These are phyloP conservation scores for Danielia oregonensis DNA, from an alignment of 805 yeast genomes.

Conservation along the genomic window DNA sequence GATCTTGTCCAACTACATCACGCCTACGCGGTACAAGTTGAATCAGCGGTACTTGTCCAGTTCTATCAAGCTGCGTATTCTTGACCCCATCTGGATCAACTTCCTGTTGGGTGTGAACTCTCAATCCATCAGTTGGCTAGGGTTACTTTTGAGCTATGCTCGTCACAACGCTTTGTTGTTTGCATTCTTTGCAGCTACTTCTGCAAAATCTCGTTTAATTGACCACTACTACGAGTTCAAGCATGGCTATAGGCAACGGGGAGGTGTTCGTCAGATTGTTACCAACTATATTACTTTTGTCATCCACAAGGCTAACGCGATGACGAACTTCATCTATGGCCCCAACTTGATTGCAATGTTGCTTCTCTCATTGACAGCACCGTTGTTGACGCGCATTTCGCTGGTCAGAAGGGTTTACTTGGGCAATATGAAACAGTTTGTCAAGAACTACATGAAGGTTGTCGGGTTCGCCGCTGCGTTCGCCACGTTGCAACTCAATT, in stretches of 20 bases:
- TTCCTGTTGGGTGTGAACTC: conserved; percentile 26
- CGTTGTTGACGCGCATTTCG: conserved; percentile 18
- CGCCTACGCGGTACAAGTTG: conserved; percentile 34
- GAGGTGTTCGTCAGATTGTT: not conserved
- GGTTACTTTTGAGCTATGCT: conserved; percentile 24
- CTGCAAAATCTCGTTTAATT: conserved; percentile 8
- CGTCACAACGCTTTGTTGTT: conserved; percentile 22
- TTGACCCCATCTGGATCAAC: conserved; percentile 42
- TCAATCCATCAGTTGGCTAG: conserved; percentile 26
- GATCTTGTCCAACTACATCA: conserved; percentile 36
- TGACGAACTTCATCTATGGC: conserved; percentile 31
- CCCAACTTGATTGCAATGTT: conserved; percentile 36
- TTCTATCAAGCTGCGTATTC: conserved; percentile 25
- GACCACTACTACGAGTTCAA: conserved; percentile 23
- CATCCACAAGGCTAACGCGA: conserved; percentile 17
- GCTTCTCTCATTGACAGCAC: conserved; percentile 32
- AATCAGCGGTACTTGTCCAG: conserved; percentile 35
- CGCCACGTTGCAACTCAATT: conserved; percentile 22
- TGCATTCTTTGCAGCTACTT: conserved; percentile 14
- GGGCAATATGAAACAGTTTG: conserved; percentile 21
- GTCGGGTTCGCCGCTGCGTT: conserved; percentile 35
- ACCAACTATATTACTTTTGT: conserved; percentile 18
- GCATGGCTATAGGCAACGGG: conserved; percentile 1
- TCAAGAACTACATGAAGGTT: conserved; percentile 31
- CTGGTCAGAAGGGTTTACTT: conserved; percentile 10